A percentile compares a stretch with the other conserved stretches of the same genome.
phyloP scores from a whole-genome alignment of 768 basidiomycete genomes.

The Phanerochaete carnosa region DNA sequence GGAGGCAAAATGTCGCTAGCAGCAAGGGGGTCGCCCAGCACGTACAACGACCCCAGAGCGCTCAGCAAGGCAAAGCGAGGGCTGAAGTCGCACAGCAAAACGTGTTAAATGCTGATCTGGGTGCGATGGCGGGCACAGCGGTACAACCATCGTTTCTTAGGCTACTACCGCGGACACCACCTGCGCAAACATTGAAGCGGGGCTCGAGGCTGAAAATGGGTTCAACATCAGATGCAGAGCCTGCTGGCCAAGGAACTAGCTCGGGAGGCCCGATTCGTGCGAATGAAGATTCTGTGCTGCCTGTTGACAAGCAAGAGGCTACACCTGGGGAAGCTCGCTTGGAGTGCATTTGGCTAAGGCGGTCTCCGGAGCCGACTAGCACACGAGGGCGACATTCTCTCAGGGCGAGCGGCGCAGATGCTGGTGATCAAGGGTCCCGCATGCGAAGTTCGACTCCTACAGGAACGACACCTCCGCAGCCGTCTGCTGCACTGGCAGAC shows the following conservation, averaged over 20 bases:
- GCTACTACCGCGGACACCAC: neutral
- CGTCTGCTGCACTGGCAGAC: neutral
- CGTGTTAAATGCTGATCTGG: too few species aligned
- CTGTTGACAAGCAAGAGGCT: too few species aligned
- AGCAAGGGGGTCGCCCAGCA: neutral
- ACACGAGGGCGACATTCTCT: too few species aligned
- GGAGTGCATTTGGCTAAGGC: too few species aligned
- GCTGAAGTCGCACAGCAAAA: neutral
- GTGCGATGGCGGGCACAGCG: too few species aligned
- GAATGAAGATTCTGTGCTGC: too few species aligned
- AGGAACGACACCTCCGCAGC: neutral
- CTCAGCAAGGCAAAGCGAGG: neutral
- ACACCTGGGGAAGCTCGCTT: too few species aligned
- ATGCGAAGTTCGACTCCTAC: neutral
- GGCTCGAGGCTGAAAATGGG: neutral
- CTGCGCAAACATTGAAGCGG: neutral
- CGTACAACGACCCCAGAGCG: neutral
- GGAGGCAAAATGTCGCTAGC: neutral
- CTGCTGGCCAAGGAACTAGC: neutral
- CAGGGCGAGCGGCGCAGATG: neutral
- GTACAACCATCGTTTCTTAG: too few species aligned
- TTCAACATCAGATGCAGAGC: neutral
- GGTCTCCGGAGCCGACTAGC: too few species aligned
- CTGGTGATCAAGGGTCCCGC: neutral
- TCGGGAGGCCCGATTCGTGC: too few species aligned